Percentiles rank a stretch among this genome's conserved stretches.
phyloP scores from a whole-genome alignment of 2,329 filamentous ascomycete species.

The Trichophyton rubrum region DNA sequence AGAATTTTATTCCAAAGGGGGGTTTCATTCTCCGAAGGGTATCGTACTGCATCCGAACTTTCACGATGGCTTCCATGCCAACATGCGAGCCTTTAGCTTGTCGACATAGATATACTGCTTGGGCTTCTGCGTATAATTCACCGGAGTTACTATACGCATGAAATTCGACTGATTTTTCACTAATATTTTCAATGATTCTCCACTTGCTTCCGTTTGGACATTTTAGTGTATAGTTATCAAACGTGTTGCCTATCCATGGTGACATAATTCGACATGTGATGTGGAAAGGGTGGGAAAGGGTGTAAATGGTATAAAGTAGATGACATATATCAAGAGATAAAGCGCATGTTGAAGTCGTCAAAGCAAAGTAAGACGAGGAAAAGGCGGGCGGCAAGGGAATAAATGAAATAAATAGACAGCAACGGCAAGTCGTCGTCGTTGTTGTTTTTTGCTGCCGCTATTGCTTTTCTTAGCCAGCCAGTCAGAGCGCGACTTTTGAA shows the following conservation, averaged over 20 bases:
- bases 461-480: background rate
- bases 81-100: background rate
- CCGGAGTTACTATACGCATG: background rate
- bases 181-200: background rate
- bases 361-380: too few relatives aligned
- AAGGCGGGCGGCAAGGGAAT: background rate
- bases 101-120: slow-evolving; percentile 7
- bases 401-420: background rate
- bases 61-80: slow-evolving; percentile 8
- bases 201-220: background rate
- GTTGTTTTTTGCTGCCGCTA: background rate
- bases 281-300: background rate
- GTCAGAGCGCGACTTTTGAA: background rate
- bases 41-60: slow-evolving; percentile 10
- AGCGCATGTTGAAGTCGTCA: too few relatives aligned
- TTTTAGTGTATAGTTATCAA: background rate
- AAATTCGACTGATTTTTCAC: background rate
- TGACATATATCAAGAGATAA: background rate
- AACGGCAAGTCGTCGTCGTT: background rate
- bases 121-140: background rate
- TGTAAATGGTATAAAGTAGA: background rate
- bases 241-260: background rate
- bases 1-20: too few relatives aligned
- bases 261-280: background rate
- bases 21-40: background rate